phyloP scores from a whole-genome alignment of 176 grass and related monocot species.

The Metroxylon sagu region DNA sequence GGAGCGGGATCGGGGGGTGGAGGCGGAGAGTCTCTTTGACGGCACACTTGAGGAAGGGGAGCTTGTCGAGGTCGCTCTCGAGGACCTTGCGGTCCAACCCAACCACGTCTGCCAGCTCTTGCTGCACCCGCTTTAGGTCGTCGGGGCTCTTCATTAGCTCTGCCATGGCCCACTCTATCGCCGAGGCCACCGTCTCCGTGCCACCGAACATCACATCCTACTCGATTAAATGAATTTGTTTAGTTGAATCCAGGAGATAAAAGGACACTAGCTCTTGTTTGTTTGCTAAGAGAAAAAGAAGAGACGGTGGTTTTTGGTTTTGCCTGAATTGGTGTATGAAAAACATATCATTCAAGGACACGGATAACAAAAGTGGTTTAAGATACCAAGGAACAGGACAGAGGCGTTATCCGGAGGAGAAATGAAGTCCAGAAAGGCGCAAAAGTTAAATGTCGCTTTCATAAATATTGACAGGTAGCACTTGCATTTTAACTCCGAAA shows the following conservation, averaged over 20 bases:
- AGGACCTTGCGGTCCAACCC: constrained; percentile 47
- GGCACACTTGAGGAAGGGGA: constrained; percentile 72
- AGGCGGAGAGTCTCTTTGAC: constrained; percentile 92
- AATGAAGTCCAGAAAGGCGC: no score
- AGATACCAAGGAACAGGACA: no score
- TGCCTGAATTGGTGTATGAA: no score
- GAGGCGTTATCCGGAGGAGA: no score
- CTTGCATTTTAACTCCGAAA: no score
- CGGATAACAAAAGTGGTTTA: no score
- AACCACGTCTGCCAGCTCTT: constrained; percentile 50
- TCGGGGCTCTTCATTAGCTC: constrained; percentile 85
- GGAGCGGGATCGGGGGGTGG: constrained; percentile 87
- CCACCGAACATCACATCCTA: constrained; percentile 98
- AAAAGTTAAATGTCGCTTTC: no score
- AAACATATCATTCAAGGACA: no score
- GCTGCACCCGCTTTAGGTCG: constrained; percentile 51
- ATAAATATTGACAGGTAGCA: no score
- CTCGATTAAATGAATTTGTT: not conserved
- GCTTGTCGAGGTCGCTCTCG: constrained; percentile 70
- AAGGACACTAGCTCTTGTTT: not conserved
- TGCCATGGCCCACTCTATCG: constrained; percentile 89
- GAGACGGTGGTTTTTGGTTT: no score
- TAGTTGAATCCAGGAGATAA: not conserved
- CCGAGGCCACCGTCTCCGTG: constrained; percentile 86
- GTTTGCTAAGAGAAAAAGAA: no score